Base-by-base conservation (phyloP, 768 basidiomycete genomes). In the Leucosporidium creatinivorum region DNA sequence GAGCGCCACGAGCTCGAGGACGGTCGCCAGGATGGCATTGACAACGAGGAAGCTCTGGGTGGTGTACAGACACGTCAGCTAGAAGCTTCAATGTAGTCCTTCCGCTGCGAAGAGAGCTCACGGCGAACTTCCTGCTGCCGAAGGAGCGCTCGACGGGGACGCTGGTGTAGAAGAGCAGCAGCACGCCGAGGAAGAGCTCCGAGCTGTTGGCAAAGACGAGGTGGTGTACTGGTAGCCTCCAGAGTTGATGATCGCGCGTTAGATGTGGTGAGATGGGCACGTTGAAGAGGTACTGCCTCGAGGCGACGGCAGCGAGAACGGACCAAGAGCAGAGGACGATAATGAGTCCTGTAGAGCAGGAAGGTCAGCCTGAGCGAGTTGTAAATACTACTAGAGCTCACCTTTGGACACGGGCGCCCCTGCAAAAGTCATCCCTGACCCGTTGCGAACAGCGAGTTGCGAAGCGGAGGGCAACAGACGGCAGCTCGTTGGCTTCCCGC, bases 121-220 rank as follows among this genome's bases (percentile, higher is more conserved):
- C 68, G 8, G 89, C 90, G 79, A 84, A 96, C 78, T 96, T 96
- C 65, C 88, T 78, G 63, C 86, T 86, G 17, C 93, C 93, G 75
- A 91, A 96, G 51, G 85, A 85, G 62, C 93, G 84, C 75, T 97
- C 93, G 36, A 94, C 82, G 30, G 83, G 83, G 2, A 89, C 77
- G 3, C 84, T 85, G 25, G 85, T 81, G 74, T 85, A 85, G 79
- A 87, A 93, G 1, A 94, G 78, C 7, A 92, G 67, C 30, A 94
- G 72, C 68, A 88, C 85, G 0, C 84, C 85, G 52, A 96, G 77
- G 65, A 96, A 83, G 44, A 97, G 82, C 74, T 94, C 91, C 63
- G 88, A 88, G 0, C 91, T 94, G 76, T 86, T 94, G 12, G 86
- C 82, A 76, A 87, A 94, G 2, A 85, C 87, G 23, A 89, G 69